Evolutionary conservation across 371 early-diverging fungal genomes (phyloP), one percentile per base, ranked within the genome.

Genomic region (Coemansia sp.): DNA sequence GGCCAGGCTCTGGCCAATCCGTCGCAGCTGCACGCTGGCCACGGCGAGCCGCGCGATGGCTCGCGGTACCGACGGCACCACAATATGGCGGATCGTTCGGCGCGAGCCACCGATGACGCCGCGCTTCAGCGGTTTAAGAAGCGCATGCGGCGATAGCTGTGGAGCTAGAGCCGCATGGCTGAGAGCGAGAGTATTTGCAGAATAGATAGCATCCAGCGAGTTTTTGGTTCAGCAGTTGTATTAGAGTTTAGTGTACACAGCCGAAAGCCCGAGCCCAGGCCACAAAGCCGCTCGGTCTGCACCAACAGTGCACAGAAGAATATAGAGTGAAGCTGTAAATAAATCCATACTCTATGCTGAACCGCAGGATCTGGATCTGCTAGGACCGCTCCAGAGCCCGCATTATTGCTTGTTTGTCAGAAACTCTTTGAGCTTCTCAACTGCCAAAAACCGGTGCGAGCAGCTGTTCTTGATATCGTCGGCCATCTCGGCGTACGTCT

Each of bases 291-390:
- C n/a, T n/a, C n/a, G n/a, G n/a, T n/a, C n/a, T n/a, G n/a, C n/a
- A n/a, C n/a, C n/a, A n/a, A n/a, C n/a, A n/a, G n/a, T n/a, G n/a
- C n/a, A n/a, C n/a, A n/a, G n/a, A n/a, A n/a, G n/a, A n/a, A n/a
- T n/a, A n/a, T n/a, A n/a, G n/a, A n/a, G n/a, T n/a, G n/a, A n/a
- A n/a, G n/a, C n/a, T n/a, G n/a, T n/a, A n/a, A n/a, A n/a, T n/a
- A n/a, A n/a, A n/a, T n/a, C n/a, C n/a, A n/a, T n/a, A n/a, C n/a
- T n/a, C n/a, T n/a, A n/a, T n/a, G n/a, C n/a, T n/a, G n/a, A n/a
- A n/a, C n/a, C 99, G 86, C 86, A 94, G 95, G 77, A 99, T 99
- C 86, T 99, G 99, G 88, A 95, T 95, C 88, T 95, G 94, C 84
- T 94, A 94, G 62, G 99, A 95, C 4, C 99, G 99, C 82, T 99